Conservation (phyloP, 176 grass and related monocot genomes). For the Hsuehochloa calcarea region DNA sequence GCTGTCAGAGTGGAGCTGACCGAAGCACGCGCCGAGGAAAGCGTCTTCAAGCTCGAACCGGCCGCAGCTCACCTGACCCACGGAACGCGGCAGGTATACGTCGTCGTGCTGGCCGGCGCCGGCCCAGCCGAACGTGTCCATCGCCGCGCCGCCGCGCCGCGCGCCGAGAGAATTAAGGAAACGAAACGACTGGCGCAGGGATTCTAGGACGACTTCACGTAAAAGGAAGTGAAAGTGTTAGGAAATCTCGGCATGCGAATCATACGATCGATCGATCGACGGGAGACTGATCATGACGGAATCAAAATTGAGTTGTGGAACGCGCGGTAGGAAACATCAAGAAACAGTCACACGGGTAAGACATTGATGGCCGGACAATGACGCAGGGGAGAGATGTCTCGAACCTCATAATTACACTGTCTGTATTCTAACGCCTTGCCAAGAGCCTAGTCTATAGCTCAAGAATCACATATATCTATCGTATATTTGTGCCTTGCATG, state of each 20-base stretch:
- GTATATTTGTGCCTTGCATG: not conserved
- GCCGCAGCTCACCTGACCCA: constrained; percentile 12
- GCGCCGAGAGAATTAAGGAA: not conserved
- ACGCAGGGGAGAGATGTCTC: constrained; percentile 34
- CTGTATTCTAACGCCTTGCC: not conserved
- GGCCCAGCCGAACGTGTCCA: constrained; percentile 47
- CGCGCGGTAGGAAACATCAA: constrained; percentile 17
- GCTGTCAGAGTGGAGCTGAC: constrained; percentile 35
- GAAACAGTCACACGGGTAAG: constrained; percentile 32
- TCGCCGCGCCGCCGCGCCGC: constrained; percentile 1
- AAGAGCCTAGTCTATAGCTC: not conserved
- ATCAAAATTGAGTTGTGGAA: constrained; percentile 20
- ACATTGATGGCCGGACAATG: constrained; percentile 45
- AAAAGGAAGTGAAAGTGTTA: not conserved
- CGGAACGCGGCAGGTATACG: constrained; percentile 24
- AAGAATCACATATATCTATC: not conserved
- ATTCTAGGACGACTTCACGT: constrained; percentile 43
- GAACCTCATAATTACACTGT: constrained; percentile 27
- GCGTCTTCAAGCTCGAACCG: constrained; percentile 43
- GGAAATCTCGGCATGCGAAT: not conserved
- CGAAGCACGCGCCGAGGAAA: constrained; percentile 42
- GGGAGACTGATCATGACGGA: not conserved
- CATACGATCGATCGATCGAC: constrained; percentile 5
- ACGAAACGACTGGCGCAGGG: constrained; percentile 5
- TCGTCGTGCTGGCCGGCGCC: constrained; percentile 32